These are phyloP conservation scores for Stephanodiscus triporus DNA, from an alignment of 108 stramenopile species.

Conservation along the genomic window DNA sequence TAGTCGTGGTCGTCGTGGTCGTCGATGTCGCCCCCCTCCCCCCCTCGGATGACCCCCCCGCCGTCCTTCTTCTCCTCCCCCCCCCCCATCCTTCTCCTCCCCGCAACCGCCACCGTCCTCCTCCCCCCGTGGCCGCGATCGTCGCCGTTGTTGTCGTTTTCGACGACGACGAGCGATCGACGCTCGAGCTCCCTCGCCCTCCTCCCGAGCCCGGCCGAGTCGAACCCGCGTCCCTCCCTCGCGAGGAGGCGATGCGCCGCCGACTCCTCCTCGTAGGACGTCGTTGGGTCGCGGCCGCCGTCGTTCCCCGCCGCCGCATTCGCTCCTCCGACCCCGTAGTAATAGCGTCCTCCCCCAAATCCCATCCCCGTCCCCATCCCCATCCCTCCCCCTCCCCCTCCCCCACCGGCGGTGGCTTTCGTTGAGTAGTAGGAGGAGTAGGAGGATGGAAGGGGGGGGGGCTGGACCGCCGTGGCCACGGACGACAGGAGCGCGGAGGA, in stretches of 20 bases:
- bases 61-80: conserved; percentile 17
- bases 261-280: conserved; percentile 40
- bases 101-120: too few relatives aligned
- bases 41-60: not conserved
- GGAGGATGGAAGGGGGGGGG: not conserved
- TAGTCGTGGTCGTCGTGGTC: not conserved
- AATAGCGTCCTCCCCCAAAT: too few relatives aligned
- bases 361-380: too few relatives aligned
- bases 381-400: not conserved
- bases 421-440: too few relatives aligned
- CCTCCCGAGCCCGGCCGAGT: conserved; percentile 42
- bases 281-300: not conserved
- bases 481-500: conserved; percentile 27
- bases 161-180: not conserved
- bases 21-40: not conserved
- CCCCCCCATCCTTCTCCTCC: conserved; percentile 17
- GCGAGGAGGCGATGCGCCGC: conserved; percentile 40
- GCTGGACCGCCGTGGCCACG: too few relatives aligned
- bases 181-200: conserved; percentile 32
- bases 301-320: too few relatives aligned
- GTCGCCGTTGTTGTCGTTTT: too few relatives aligned
- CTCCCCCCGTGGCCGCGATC: not conserved
- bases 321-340: too few relatives aligned
- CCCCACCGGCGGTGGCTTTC: not conserved
- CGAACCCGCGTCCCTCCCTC: conserved; percentile 41